These are phyloP conservation scores for Helicostylum pulchrum DNA, from an alignment of 192 early-diverging fungal species.

Conservation along the genomic window DNA sequence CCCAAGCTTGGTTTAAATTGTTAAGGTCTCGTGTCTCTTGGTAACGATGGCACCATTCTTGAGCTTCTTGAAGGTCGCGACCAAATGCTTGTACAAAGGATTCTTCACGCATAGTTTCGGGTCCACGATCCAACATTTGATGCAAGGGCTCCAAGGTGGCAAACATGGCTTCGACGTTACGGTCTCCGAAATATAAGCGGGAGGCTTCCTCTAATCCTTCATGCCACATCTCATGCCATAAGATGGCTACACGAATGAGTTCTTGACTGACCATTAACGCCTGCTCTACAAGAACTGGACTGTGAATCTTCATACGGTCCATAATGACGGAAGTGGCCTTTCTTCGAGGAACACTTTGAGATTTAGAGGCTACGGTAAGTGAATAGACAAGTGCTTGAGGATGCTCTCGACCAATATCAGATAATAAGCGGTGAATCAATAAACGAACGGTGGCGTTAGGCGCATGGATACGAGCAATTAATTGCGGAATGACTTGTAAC, in stretches of 20 bases:
- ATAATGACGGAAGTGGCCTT: conserved; percentile 81
- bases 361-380: conserved; percentile 92
- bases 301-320: conserved; percentile 87
- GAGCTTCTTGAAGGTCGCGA: conserved; percentile 78
- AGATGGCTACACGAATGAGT: conserved; percentile 91
- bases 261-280: conserved; percentile 93
- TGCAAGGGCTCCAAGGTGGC: conserved; percentile 82
- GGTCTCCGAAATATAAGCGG: conserved; percentile 69
- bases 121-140: conserved; percentile 80
- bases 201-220: conserved; percentile 90
- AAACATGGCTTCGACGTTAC: conserved; percentile 88
- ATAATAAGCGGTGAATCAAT: conserved; percentile 84
- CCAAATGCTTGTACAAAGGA: conserved; percentile 91
- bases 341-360: conserved; percentile 71
- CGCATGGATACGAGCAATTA: conserved; percentile 92
- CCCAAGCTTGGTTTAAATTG: conserved; percentile 91
- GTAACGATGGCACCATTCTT: conserved; percentile 81
- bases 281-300: conserved; percentile 84
- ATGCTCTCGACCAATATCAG: conserved; percentile 88
- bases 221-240: conserved; percentile 98
- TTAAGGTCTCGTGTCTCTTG: conserved; percentile 71
- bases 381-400: conserved; percentile 98
- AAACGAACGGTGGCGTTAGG: conserved; percentile 69
- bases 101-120: conserved; percentile 85
- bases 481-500: conserved; percentile 97